Conservation (phyloP, 352 stramenopile species). For the Phytophthora pistaciae region DNA sequence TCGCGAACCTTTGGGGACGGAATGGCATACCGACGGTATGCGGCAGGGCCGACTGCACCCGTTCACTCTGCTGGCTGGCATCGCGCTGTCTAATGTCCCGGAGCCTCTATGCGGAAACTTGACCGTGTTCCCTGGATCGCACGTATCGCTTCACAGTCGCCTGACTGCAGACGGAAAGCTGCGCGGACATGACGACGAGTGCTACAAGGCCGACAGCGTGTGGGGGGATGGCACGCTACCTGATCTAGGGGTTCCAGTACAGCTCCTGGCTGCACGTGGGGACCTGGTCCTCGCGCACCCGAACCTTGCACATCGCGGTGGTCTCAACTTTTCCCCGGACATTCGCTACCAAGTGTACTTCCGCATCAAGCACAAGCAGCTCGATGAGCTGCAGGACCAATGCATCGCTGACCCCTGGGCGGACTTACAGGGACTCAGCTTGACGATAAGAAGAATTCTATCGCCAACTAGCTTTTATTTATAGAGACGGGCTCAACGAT, state of each 20-base stretch:
- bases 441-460: slow-evolving; percentile 31
- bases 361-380: slow-evolving; percentile 76
- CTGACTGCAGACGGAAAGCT: slow-evolving; percentile 66
- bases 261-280: slow-evolving; percentile 61
- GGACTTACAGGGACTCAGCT: slow-evolving; percentile 63
- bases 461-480: slow-evolving; percentile 41
- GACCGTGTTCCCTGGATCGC: slow-evolving; percentile 77
- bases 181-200: slow-evolving; percentile 60
- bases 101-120: slow-evolving; percentile 75
- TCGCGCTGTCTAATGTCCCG: slow-evolving; percentile 75
- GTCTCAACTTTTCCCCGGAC: slow-evolving; percentile 84
- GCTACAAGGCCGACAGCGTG: slow-evolving; percentile 74
- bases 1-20: slow-evolving; percentile 67
- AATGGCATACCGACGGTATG: slow-evolving; percentile 90
- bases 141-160: slow-evolving; percentile 56
- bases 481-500: slow-evolving; percentile 29
- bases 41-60: slow-evolving; percentile 75
- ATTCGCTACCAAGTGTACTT: slow-evolving; percentile 89
- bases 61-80: slow-evolving; percentile 73
- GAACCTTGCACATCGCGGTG: slow-evolving; percentile 76
- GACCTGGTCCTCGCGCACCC: slow-evolving; percentile 82
- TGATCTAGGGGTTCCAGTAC: slow-evolving; percentile 66
- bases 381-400: slow-evolving; percentile 43
- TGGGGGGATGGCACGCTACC: slow-evolving; percentile 81
- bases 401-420: slow-evolving; percentile 49